These are phyloP conservation scores for Xylariaceae sp. DNA, from an alignment of 2,329 filamentous ascomycete species.

Conservation along the genomic window DNA sequence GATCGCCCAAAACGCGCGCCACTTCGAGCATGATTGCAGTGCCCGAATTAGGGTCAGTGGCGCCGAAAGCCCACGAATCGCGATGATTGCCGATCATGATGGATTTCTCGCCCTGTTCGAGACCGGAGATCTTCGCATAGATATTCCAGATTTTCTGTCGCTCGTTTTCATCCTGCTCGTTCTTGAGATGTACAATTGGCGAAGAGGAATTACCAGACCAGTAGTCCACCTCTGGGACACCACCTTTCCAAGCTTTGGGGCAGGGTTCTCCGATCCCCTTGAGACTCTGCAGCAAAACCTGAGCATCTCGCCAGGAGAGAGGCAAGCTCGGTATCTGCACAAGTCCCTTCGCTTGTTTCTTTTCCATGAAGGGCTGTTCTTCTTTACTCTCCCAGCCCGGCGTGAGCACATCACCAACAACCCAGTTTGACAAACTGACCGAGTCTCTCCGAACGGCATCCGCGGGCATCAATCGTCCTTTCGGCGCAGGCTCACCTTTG, in stretches of 20 bases:
- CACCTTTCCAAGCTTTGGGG: slow-evolving; percentile 68
- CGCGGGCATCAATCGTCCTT: slow-evolving; percentile 72
- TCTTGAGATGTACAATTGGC: slow-evolving; percentile 74
- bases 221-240: slow-evolving; percentile 74
- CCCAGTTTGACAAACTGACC: slow-evolving; percentile 75
- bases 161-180: slow-evolving; percentile 78
- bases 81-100: slow-evolving; percentile 91
- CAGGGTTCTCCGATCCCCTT: slow-evolving; percentile 67
- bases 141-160: slow-evolving; percentile 90
- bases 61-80: slow-evolving; percentile 87
- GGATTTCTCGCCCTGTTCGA: slow-evolving; percentile 76
- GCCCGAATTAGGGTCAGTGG: slow-evolving; percentile 78
- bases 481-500: slow-evolving; percentile 66
- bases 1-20: slow-evolving; percentile 74
- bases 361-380: slow-evolving; percentile 59
- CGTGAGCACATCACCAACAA: slow-evolving; percentile 86
- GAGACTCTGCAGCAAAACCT: slow-evolving; percentile 69
- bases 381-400: slow-evolving; percentile 76
- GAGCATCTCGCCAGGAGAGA: slow-evolving; percentile 82
- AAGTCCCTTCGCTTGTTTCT: slow-evolving; percentile 66
- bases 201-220: slow-evolving; percentile 75
- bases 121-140: slow-evolving; percentile 74
- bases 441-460: slow-evolving; percentile 78
- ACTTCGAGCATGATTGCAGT: slow-evolving; percentile 90
- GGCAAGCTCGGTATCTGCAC: slow-evolving; percentile 85